These are phyloP conservation scores for Fusarium phyllophilum DNA, from an alignment of 2,329 filamentous ascomycete species.

Conservation along the genomic window DNA sequence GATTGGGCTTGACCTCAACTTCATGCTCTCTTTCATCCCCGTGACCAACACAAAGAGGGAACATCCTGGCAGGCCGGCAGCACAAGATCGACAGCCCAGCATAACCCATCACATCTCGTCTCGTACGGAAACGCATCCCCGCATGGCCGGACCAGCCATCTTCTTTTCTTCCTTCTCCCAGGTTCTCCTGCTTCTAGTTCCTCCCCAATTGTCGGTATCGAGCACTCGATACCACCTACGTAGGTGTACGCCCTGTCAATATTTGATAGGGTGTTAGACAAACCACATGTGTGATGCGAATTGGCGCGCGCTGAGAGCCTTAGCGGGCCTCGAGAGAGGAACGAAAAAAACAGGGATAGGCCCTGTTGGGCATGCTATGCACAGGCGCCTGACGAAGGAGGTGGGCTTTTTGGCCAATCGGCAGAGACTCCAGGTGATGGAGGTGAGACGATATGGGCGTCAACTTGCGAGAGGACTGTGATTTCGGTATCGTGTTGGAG, in stretches of 20 bases:
- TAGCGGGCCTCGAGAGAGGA: conserved; percentile 12
- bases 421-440: conserved; percentile 28
- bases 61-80: conserved; percentile 19
- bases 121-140: conserved; percentile 3
- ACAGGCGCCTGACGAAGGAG: conserved; percentile 41
- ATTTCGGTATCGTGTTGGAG: conserved; percentile 11
- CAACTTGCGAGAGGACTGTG: not conserved
- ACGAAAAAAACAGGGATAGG: conserved; percentile 24
- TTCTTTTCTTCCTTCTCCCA: conserved; percentile 15
- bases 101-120: conserved; percentile 8
- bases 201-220: conserved; percentile 7
- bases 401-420: conserved; percentile 30
- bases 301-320: conserved; percentile 22
- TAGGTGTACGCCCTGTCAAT: conserved; percentile 26
- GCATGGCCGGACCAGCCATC: conserved; percentile 25
- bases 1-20: conserved; percentile 6
- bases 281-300: conserved; percentile 44
- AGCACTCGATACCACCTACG: not conserved
- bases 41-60: conserved; percentile 7
- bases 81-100: conserved; percentile 24
- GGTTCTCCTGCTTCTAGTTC: conserved; percentile 7
- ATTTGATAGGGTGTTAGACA: conserved; percentile 41
- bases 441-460: conserved; percentile 41
- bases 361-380: conserved; percentile 31
- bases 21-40: conserved; percentile 5